Evolutionary conservation across 2,329 filamentous ascomycete species (phyloP).

Genomic region (Talaromyces sp.): DNA sequence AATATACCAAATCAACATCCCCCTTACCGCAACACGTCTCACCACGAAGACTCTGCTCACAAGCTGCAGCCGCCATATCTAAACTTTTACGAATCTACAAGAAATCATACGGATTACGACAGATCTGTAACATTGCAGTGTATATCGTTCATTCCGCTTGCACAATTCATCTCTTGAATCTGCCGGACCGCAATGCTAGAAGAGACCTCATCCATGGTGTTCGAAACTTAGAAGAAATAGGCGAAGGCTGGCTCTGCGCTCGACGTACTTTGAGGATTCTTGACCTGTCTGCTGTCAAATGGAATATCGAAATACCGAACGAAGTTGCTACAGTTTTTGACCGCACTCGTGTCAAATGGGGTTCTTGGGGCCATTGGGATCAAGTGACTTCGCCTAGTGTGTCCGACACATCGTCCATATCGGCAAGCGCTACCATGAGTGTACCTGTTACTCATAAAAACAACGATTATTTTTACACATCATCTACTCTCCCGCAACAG

Average conservation of each 20-base stretch:
- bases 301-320: conserved; percentile 80
- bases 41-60: conserved; percentile 83
- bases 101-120: conserved; percentile 80
- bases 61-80: conserved; percentile 83
- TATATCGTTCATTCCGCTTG: conserved; percentile 95
- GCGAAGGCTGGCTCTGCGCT: conserved; percentile 89
- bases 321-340: conserved; percentile 75
- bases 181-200: conserved; percentile 86
- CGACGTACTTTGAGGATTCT: conserved; percentile 81
- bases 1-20: conserved; percentile 77
- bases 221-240: conserved; percentile 91
- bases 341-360: conserved; percentile 76
- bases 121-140: conserved; percentile 94
- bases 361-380: conserved; percentile 58
- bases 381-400: conserved; percentile 29
- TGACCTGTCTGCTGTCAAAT: conserved; percentile 79
- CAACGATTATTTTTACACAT: not conserved
- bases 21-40: conserved; percentile 84
- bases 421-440: conserved; percentile 16
- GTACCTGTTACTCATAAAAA: conserved; percentile 1
- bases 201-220: conserved; percentile 87
- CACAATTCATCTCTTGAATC: conserved; percentile 88
- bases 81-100: conserved; percentile 95
- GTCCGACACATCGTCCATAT: conserved; percentile 20
- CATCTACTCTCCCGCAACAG: conserved; percentile 16